Percentiles rank a stretch among this genome's conserved stretches.
Evolutionary conservation across 2,329 filamentous ascomycete species (phyloP).

Genomic region (Xylaria sp.): DNA sequence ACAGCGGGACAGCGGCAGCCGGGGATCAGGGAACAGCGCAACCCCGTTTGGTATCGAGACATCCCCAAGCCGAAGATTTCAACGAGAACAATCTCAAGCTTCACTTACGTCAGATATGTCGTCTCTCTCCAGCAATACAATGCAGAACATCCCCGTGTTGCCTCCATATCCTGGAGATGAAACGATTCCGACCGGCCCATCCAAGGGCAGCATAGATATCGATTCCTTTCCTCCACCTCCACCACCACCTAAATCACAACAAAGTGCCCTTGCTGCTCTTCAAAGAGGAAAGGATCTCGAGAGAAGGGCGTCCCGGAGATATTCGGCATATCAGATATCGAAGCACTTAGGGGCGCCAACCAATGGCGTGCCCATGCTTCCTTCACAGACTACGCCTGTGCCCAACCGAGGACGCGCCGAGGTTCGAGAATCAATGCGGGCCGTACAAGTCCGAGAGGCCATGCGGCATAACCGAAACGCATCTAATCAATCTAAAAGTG

Average conservation of each 20-base stretch:
- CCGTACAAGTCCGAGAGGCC: constrained; percentile 65
- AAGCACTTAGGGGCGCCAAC: constrained; percentile 87
- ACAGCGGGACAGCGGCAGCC: constrained; percentile 48
- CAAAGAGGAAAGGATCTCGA: constrained; percentile 94
- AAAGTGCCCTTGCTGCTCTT: constrained; percentile 89
- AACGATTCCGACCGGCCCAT: constrained; percentile 56
- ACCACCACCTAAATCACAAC: constrained; percentile 82
- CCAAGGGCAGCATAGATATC: constrained; percentile 62
- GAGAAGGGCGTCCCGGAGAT: constrained; percentile 88
- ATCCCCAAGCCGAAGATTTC: constrained; percentile 62
- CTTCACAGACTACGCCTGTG: constrained; percentile 81
- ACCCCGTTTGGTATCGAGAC: constrained; percentile 45
- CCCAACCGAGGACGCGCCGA: constrained; percentile 85
- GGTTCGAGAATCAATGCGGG: constrained; percentile 83
- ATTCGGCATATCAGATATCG: constrained; percentile 96
- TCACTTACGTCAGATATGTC: constrained; percentile 69
- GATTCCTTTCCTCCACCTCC: constrained; percentile 78
- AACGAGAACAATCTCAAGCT: constrained; percentile 62
- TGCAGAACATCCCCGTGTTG: constrained; percentile 80
- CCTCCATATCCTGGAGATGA: constrained; percentile 75
- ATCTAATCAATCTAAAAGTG: constrained; percentile 57
- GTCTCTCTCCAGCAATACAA: constrained; percentile 75
- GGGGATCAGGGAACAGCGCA: constrained; percentile 36
- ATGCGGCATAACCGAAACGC: constrained; percentile 60
- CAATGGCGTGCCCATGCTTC: constrained; percentile 86